These are phyloP conservation scores for Fomitopsis pinicola DNA, from an alignment of 1,284 basidiomycete genomes.

Conservation along the genomic window DNA sequence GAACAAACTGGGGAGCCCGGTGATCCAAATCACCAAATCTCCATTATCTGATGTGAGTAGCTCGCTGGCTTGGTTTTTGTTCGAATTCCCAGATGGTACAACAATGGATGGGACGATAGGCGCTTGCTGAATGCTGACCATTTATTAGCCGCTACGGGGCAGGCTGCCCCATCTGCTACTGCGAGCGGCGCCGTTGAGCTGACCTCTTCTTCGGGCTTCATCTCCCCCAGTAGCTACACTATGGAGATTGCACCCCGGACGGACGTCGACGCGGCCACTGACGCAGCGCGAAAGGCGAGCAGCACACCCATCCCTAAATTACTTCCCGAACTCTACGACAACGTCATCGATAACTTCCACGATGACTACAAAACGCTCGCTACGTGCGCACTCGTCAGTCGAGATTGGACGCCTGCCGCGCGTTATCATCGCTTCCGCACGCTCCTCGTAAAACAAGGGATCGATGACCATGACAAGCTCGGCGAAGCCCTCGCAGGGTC, in stretches of 20 bases:
- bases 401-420: conserved; percentile 15
- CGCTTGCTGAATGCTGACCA: not conserved
- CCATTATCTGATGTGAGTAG: no score
- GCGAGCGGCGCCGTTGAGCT: not conserved
- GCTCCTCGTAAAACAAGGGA: not conserved
- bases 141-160: no score
- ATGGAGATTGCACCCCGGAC: not conserved
- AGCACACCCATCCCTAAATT: not conserved
- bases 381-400: conserved; percentile 10
- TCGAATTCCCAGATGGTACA: not conserved
- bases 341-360: conserved; percentile 19
- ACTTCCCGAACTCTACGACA: conserved; percentile 18
- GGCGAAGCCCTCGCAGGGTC: not conserved
- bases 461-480: not conserved
- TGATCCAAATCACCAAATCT: no score
- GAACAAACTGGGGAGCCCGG: no score
- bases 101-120: not conserved
- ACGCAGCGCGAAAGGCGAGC: not conserved
- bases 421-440: conserved; percentile 22
- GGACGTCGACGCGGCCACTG: not conserved
- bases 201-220: not conserved
- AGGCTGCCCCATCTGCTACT: not conserved
- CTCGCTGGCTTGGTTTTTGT: not conserved
- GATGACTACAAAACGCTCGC: conserved; percentile 13
- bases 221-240: not conserved